phyloP scores from a whole-genome alignment of 164 flowering plant species.

The Chloranthus sessilifolius region DNA sequence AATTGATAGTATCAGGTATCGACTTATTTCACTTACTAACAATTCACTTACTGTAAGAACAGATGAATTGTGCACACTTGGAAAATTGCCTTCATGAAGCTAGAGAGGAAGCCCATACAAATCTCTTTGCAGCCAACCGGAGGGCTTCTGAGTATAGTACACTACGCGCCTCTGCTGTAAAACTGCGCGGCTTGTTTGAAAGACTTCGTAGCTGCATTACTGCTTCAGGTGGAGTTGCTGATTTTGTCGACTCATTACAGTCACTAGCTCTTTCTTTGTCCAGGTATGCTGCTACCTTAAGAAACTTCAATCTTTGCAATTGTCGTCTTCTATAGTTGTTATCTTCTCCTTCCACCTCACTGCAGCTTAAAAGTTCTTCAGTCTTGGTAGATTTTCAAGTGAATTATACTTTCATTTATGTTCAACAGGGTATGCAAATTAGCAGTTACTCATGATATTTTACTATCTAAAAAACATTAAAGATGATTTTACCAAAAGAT shows the following conservation, averaged over 20 bases:
- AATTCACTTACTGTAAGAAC: conserved; percentile 22
- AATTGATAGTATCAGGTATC: no score
- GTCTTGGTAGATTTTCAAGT: no score
- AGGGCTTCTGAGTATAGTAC: conserved; percentile 88
- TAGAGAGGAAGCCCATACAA: conserved; percentile 97
- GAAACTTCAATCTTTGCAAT: no score
- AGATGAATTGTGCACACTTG: conserved; percentile 99
- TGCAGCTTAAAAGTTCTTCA: no score
- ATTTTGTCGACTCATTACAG: conserved; percentile 69
- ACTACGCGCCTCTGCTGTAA: conserved; percentile 85
- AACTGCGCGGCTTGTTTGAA: conserved; percentile 83
- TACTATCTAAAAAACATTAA: no score
- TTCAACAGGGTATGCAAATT: no score
- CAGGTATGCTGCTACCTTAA: conserved; percentile 47
- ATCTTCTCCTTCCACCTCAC: neutral
- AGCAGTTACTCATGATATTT: no score
- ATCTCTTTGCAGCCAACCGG: conserved; percentile 94
- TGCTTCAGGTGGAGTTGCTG: conserved; percentile 59
- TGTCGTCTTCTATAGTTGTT: conserved; percentile 2
- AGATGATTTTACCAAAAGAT: no score
- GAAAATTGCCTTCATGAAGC: conserved; percentile 98
- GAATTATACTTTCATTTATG: no score
- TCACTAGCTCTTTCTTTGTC: conserved; percentile 76
- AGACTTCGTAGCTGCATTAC: conserved; percentile 61
- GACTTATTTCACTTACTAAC: no score